Base-by-base conservation (phyloP, 2,329 filamentous ascomycete genomes). In the Fusarium concolor region DNA sequence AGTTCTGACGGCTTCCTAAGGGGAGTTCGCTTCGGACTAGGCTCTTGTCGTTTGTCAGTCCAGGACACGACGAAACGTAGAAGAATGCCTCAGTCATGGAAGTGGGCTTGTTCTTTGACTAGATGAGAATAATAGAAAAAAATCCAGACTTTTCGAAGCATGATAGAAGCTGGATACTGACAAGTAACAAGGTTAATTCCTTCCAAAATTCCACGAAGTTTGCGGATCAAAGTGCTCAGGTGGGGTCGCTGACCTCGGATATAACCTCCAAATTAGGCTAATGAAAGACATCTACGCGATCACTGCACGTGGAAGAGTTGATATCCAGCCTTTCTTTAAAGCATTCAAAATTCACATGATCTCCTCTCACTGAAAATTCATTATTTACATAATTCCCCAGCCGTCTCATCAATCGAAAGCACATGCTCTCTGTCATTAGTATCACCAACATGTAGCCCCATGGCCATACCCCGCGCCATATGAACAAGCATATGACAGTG, bases 401-500 rank as follows among this genome's bases (percentile, higher is more conserved):
- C 22, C 3, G 14, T 1, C 1, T 2, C 3, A 15, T 53, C 39
- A 6, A n/a, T 10, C 15, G 41, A 53, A 0, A 4, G 1, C 3
- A 14, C 2, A 26, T 47, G 51, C 11, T 47, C 42, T 2, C 12
- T 2, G 22, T 54, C 51, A 2, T 6, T 7, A 4, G 10, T 1
- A 24, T 49, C 15, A 2, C 22, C 42, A 2, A 57, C 1, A 10
- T 57, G 10, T 5, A 59, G 29, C 12, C 43, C 59, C 24, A 62
- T 62, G 15, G 35, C 56, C 59, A 62, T 62, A 2, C 59, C 59
- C 14, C n/a, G 35, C 8, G 47, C 56, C 59, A 62, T 62, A 26
- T 62, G 59, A 7, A 62, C 59, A 4, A 62, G 35, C 59, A 62
- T 62, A 7, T 62, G 59, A 24, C 59, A 62, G 43, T 62, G 59